These are phyloP conservation scores for Hypoxylon fragiforme DNA, from an alignment of 495 filamentous ascomycete genomes.

Conservation along the genomic window DNA sequence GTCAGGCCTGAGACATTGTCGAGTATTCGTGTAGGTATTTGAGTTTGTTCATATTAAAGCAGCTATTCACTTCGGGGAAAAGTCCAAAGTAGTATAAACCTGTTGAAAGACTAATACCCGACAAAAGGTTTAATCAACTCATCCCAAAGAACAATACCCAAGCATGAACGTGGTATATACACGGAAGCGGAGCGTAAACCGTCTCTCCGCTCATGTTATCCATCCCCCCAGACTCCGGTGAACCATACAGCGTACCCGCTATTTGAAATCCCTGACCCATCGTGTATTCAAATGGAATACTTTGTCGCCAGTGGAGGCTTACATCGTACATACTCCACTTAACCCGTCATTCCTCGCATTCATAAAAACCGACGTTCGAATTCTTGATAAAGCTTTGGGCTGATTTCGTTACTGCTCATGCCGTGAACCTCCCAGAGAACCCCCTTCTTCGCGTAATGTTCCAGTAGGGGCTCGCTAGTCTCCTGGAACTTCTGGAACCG, in stretches of 20 bases:
- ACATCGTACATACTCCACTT: background rate
- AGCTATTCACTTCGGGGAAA: too few species aligned
- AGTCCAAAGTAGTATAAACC: conserved; percentile 1
- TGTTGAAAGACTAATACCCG: conserved; percentile 16
- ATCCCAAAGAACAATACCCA: conserved; percentile 13
- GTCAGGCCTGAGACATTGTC: too few species aligned
- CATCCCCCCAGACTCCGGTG: conserved; percentile 17
- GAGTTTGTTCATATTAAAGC: too few species aligned
- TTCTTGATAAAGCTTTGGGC: conserved; percentile 77
- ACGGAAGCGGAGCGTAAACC: conserved; percentile 7
- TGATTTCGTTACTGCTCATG: conserved; percentile 91
- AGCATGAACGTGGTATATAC: conserved; percentile 6
- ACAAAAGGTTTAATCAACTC: background rate
- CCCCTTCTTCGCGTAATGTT: conserved; percentile 86
- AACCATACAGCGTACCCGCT: background rate
- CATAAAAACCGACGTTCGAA: conserved; percentile 72
- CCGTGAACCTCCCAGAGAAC: conserved; percentile 87
- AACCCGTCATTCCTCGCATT: background rate
- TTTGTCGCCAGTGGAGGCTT: background rate
- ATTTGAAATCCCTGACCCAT: conserved; percentile 7
- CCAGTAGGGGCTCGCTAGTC: conserved; percentile 78
- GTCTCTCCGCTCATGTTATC: conserved; percentile 1
- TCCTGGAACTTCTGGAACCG: conserved; percentile 83
- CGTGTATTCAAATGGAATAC: conserved; percentile 13
- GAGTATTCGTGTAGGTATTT: too few species aligned